Conservation (phyloP, 768 basidiomycete species). For the Auricularia heimuer region DNA sequence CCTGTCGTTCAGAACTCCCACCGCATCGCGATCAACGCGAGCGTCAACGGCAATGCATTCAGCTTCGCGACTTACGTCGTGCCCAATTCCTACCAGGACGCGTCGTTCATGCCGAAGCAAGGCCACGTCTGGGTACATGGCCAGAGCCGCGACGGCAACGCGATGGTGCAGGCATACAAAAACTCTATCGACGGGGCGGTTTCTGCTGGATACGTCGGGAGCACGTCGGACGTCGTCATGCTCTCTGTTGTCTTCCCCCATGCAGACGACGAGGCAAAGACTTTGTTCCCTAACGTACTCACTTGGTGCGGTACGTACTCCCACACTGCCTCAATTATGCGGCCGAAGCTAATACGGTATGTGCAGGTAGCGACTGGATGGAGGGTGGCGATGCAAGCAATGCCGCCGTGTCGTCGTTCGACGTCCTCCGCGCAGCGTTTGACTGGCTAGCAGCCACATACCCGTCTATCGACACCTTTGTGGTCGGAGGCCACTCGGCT, state of each 20-base stretch:
- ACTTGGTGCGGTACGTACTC: not conserved
- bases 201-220: not conserved
- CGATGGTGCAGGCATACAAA: not conserved
- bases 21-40: not conserved
- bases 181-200: not conserved
- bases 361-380: not conserved
- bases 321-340: not conserved
- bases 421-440: not conserved
- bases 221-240: not conserved
- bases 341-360: not conserved
- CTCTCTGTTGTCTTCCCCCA: not conserved
- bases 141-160: not conserved
- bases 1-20: conserved; percentile 1
- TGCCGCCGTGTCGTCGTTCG: not conserved
- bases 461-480: not conserved
- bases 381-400: not conserved
- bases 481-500: not conserved
- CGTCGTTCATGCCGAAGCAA: not conserved
- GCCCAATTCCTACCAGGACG: not conserved
- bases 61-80: not conserved
- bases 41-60: not conserved
- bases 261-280: not conserved
- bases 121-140: not conserved
- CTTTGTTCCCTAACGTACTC: not conserved
- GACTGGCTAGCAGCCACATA: not conserved